Base-by-base conservation (phyloP, 805 yeast genomes). In the Kodamaea leandrae region DNA sequence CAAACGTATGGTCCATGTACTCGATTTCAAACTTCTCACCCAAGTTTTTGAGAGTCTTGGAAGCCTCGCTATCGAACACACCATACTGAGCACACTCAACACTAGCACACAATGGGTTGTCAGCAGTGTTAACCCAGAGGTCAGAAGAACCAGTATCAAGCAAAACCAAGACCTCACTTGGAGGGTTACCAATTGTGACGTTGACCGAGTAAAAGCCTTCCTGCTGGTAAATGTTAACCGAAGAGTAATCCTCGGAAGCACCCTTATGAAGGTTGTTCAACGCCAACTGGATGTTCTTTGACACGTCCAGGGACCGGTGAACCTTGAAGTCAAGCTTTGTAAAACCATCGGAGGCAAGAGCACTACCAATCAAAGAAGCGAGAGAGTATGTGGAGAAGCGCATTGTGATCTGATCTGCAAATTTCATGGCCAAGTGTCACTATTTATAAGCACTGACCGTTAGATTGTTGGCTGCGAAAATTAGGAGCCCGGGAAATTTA, bases 71-170 rank as follows among this genome's bases (percentile, higher is more conserved):
- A 41, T 57, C 44, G 39, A 50, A 59, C 5, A 54, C 44, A 19
- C 58, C 60, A 30, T 38, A 42, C 6, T 36, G 32, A 8, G 42
- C 47, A 40, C 61, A 51, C 33, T 52, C 43, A 34, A 61, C 42
- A 4, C 33, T 9, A 23, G 44, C 34, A 2, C 27, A 6, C 40
- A 61, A 55, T 6, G 50, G 48, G 3, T 57, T 49, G 41, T 53
- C 56, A n/a, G 48, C 42, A 7, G 46, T 24, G 34, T 45, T 47
- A n/a, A 83, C 77, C 86, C 87, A 83, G 14, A 85, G 60, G 56
- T 84, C 91, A 0, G 85, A 74, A 0, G 89, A 82, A 3, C 91
- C 93, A 1, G 90, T 84, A 52, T 84, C 93, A 13, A 84, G 57
- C 25, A 81, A 57, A 7, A 83, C 78, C 6, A 66, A 66, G 6